Conservation (phyloP, 352 stramenopile species). For the Pythium oligandrum region DNA sequence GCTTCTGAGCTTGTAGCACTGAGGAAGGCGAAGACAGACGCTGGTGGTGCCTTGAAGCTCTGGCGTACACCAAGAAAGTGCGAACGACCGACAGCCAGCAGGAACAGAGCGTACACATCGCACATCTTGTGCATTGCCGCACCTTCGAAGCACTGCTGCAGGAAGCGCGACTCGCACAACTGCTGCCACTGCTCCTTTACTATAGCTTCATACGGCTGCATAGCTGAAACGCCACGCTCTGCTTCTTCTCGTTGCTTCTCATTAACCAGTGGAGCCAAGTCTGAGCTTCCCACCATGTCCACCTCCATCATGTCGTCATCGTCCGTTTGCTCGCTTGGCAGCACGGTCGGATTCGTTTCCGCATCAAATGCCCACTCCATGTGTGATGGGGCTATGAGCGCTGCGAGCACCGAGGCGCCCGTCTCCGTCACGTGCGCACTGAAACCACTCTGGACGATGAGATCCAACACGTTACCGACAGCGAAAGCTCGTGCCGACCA, state of each 20-base stretch:
- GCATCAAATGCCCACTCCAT: conserved; percentile 18
- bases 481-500: conserved; percentile 13
- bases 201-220: conserved; percentile 11
- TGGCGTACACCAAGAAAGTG: conserved; percentile 43
- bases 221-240: not conserved
- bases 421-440: not conserved
- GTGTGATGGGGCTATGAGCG: conserved; percentile 9
- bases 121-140: conserved; percentile 27
- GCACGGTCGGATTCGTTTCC: not conserved
- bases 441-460: conserved; percentile 9
- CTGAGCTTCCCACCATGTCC: not conserved
- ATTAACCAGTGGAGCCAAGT: conserved; percentile 2
- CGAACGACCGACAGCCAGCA: conserved; percentile 33
- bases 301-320: conserved; percentile 1
- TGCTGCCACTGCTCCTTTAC: conserved; percentile 42
- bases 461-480: conserved; percentile 16
- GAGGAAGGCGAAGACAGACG: conserved; percentile 42
- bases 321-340: not conserved
- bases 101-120: conserved; percentile 29
- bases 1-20: conserved; percentile 39
- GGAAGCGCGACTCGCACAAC: conserved; percentile 37
- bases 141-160: conserved; percentile 25
- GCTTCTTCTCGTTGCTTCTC: conserved; percentile 14
- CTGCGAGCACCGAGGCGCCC: conserved; percentile 4
- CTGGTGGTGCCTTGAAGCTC: conserved; percentile 38